Conservation (phyloP, 73 alveolate genomes). For the Paraurostyla sp. region DNA sequence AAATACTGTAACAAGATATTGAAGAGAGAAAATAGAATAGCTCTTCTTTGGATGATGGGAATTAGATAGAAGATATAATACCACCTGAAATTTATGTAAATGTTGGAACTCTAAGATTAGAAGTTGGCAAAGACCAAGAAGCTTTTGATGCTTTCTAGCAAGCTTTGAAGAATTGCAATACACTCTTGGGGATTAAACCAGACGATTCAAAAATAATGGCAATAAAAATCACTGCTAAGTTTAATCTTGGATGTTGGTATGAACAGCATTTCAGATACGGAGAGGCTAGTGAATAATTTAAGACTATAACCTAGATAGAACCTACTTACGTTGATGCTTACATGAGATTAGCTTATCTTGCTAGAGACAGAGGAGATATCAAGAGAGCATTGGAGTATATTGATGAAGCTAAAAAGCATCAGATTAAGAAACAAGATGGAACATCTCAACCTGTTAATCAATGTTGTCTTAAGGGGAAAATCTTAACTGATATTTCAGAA, state of each 20-base stretch:
- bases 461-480: conserved; percentile 31
- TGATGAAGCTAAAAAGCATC: conserved; percentile 65
- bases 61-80: background rate
- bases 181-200: background rate
- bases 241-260: conserved; percentile 37
- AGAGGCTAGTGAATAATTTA: conserved; percentile 25
- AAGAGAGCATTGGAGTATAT: conserved; percentile 69
- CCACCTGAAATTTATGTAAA: conserved; percentile 42
- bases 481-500: conserved; percentile 4
- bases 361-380: conserved; percentile 65
- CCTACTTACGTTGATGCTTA: conserved; percentile 77
- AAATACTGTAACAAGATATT: background rate
- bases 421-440: conserved; percentile 58
- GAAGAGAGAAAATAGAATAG: background rate
- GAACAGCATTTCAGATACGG: conserved; percentile 35
- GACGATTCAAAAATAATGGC: background rate
- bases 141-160: conserved; percentile 10
- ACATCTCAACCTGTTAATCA: conserved; percentile 51
- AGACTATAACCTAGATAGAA: conserved; percentile 48
- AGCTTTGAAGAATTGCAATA: background rate
- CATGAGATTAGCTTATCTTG: conserved; percentile 73
- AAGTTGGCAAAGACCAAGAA: conserved; percentile 42
- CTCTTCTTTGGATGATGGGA: background rate
- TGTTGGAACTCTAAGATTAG: conserved; percentile 43
- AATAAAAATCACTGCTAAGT: conserved; percentile 29